phyloP scores from a whole-genome alignment of 768 basidiomycete genomes.

The Hypsizygus marmoreus region DNA sequence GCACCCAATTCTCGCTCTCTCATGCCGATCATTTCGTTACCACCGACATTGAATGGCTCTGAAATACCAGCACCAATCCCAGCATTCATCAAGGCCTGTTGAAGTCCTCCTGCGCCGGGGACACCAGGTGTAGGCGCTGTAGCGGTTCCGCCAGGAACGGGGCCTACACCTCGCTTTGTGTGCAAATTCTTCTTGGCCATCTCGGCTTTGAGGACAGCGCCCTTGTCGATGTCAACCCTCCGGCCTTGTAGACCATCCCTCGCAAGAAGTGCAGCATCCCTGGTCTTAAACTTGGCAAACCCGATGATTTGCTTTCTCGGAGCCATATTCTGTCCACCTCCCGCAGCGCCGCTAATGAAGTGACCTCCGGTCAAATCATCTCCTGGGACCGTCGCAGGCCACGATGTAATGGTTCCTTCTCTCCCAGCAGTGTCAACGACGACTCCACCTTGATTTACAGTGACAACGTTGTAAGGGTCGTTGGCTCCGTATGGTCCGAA shows the following conservation, averaged over 20 bases:
- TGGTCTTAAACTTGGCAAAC: conserved; percentile 92
- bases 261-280: conserved; percentile 85
- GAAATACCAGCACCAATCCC: conserved; percentile 26
- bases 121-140: conserved; percentile 22
- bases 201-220: conserved; percentile 92
- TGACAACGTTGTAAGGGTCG: conserved; percentile 84
- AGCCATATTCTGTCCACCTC: conserved; percentile 41
- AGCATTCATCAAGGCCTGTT: conserved; percentile 19
- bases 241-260: conserved; percentile 87
- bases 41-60: conserved; percentile 18
- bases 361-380: conserved; percentile 35
- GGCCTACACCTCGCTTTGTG: conserved; percentile 89
- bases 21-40: conserved; percentile 31
- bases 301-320: conserved; percentile 97
- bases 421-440: conserved; percentile 79
- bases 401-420: conserved; percentile 71
- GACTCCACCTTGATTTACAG: conserved; percentile 80
- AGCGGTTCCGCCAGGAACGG: conserved; percentile 38
- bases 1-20: conserved; percentile 51
- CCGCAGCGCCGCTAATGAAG: conserved; percentile 25
- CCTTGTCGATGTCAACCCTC: conserved; percentile 90
- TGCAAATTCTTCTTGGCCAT: conserved; percentile 99
- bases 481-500: no score
- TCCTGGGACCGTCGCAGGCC: conserved; percentile 47
- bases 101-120: conserved; percentile 16